Base-by-base conservation (phyloP, 441 rosid genomes). In the Eutrema salsugineum region DNA sequence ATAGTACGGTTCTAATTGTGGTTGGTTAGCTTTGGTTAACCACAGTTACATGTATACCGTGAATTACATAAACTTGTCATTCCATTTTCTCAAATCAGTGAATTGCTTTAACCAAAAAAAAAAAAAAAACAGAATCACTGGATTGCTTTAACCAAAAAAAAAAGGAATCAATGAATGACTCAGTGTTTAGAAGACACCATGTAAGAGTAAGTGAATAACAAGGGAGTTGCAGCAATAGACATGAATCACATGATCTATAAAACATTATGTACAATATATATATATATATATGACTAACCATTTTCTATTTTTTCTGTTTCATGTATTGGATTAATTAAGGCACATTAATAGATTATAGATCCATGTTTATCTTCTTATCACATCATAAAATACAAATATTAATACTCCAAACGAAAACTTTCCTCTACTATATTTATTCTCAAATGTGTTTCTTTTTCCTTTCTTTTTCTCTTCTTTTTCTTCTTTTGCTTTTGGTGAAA, bases 361-460 rank as follows among this genome's bases (percentile, higher is more conserved):
- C 35, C 28, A 38, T 40, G 46, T 33, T 51, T 39, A 38, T 38
- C 32, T 36, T 32, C 19, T 47, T 56, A n/a, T n/a, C 20, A 8
- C 11, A 40, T 51, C 15, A 60, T n/a, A 28, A 15, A 35, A 43
- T 28, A 58, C 14, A 59, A 36, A 15, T 24, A 63, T 53, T 55
- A 63, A 62, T 62, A 75, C 24, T 58, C 79, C 79, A 75, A 75
- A 63, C 46, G 53, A 56, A 76, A 69, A 46, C 79, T 69, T 76
- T 76, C 15, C 57, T 50, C 50, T 8, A 27, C 7, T 43, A n/a
- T 22, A 47, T 44, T 35, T 75, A 68, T 61, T 66, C 38, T 27
- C 16, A 54, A 44, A 75, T 59, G 14, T 59, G 47, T 46, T 62
- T 46, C 38, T 36, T 75, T 66, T 55, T 47, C 11, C 15, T 57